Conservation (phyloP, 108 stramenopile genomes). For the Epithemia pelagica region DNA sequence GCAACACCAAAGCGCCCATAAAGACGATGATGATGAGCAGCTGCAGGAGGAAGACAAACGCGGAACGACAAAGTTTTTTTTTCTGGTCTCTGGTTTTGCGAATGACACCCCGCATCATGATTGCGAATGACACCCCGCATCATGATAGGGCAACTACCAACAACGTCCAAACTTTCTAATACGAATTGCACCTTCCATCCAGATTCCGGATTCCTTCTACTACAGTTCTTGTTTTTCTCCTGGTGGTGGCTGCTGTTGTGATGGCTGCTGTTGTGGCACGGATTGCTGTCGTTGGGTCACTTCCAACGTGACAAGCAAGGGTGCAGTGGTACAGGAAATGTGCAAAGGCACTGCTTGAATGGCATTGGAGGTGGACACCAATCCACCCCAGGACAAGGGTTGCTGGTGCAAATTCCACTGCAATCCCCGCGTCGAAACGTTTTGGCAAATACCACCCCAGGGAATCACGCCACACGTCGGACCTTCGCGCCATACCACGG, state of each 20-base stretch:
- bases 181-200: too few species aligned
- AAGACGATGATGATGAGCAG: too few species aligned
- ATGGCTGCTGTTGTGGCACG: not conserved
- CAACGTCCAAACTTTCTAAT: too few species aligned
- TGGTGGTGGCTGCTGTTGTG: not conserved
- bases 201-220: too few species aligned
- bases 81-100: too few species aligned
- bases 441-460: constrained; percentile 47
- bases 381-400: constrained; percentile 66
- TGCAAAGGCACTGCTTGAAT: not conserved
- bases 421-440: constrained; percentile 53
- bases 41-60: too few species aligned
- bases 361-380: constrained; percentile 76
- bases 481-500: constrained; percentile 57
- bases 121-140: too few species aligned
- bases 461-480: constrained; percentile 83
- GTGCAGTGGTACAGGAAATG: not conserved
- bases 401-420: constrained; percentile 74
- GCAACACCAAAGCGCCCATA: too few species aligned
- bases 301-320: not conserved
- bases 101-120: too few species aligned
- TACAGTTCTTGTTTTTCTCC: not conserved
- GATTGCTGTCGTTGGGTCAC: not conserved
- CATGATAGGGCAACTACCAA: too few species aligned
- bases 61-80: too few species aligned